phyloP scores from a whole-genome alignment of 805 yeast species.

The Komagataella kurtzmanii region DNA sequence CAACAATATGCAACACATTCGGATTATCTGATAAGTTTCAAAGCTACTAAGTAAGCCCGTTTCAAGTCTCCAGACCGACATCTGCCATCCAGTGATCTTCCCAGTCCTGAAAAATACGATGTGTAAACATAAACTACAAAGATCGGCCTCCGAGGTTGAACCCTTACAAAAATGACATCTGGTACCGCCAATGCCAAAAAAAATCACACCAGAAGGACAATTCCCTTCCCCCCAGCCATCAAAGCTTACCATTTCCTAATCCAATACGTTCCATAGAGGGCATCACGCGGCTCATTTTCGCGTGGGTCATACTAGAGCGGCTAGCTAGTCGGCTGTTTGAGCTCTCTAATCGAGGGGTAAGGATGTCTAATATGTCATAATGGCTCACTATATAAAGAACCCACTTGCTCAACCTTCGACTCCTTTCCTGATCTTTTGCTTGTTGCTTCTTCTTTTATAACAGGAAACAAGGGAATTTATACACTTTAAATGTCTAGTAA shows the following conservation, averaged over 20 bases:
- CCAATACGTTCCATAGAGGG: neutral
- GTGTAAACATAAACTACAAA: too few relatives aligned
- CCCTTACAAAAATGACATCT: neutral
- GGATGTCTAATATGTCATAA: neutral
- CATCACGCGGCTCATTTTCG: neutral
- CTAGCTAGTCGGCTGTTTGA: neutral
- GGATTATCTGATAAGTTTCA: neutral
- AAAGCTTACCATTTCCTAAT: neutral
- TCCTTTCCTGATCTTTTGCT: neutral
- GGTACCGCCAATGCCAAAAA: neutral
- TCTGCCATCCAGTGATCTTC: neutral
- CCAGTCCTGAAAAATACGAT: neutral
- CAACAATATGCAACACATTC: neutral
- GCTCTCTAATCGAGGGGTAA: neutral
- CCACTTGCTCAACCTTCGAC: neutral
- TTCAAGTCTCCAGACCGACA: neutral
- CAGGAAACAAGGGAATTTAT: neutral
- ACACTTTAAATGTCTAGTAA: slow-evolving; percentile 10
- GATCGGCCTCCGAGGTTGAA: neutral
- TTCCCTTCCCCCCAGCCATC: neutral
- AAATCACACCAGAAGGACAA: neutral
- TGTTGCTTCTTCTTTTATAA: neutral
- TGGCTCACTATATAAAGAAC: neutral
- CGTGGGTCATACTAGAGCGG: neutral
- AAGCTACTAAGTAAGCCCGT: neutral